Base-by-base conservation (phyloP, 2,329 filamentous ascomycete species). In the Xylariales sp. region DNA sequence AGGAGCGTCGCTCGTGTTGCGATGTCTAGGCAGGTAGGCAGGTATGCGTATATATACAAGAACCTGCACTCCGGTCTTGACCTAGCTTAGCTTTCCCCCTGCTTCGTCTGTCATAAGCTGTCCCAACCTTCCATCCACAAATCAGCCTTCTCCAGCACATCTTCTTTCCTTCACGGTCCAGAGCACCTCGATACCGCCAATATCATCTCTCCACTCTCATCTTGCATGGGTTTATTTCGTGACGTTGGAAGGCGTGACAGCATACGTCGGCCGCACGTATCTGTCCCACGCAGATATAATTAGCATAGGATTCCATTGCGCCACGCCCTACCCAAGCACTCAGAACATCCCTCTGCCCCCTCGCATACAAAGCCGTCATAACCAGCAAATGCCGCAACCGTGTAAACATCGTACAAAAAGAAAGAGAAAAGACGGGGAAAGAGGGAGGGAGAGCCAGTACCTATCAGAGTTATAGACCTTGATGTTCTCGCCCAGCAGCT, bases 391-490 rank as follows among this genome's bases (percentile, higher is more conserved):
- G 9, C 18, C 46, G 10, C 23, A 64, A 43, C 18, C 36, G 30
- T 8, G 52, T 36, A 18, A 34, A 63, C 28, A 16, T 46, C 36
- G 8, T 39, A 39, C 9, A 36, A 36, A 5, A 9, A 9, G 12
- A 39, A 10, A 39, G 8, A 4, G 9, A 8, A 39, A 3, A 39
- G 12, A 3, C 8, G 36, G 6, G 36, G 36, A 62, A 52, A 41
- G 23, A 32, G 10, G 32, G 67, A 41, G 64, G 62, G 12, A 62
- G 5, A 16, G 32, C 48, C 32, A 91, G 72, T 84, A 97, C 93
- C 93, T 87, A 78, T 97, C 94, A 73, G 88, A 90, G 84, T 98
- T 88, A 84, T 97, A 99, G 57, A 97, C 87, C 83, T 91, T 93
- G 61, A 88, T 89, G 81, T 95, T 92, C 72, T 90, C 90, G 65